Evolutionary conservation across 495 filamentous ascomycete genomes (phyloP), one percentile per base, ranked within the genome.

Genomic region (Penicillium bovifimosum): DNA sequence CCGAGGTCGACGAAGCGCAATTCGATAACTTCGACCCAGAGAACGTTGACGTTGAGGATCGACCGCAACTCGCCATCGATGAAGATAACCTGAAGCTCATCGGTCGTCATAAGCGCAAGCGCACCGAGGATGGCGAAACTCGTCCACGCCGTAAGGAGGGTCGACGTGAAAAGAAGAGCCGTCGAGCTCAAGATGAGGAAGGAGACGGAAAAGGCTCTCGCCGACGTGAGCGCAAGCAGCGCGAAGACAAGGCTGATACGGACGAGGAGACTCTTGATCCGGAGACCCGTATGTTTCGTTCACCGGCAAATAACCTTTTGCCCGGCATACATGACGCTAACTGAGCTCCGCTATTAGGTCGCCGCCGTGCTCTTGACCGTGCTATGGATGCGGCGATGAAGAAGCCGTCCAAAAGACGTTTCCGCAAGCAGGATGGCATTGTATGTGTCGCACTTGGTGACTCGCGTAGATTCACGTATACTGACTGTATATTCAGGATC

Each of bases 1-100:
- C 91, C 9, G 93, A 98, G 66, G 86, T 98, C 59, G 95, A 97
- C 68, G 93, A 97, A 65, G 86, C 86, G 40, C 85, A 95, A 65
- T 96, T 99, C 69, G 85, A 87, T 40, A 84, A 96, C 58, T 96
- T 96, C 69, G 90, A 96, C 61, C 87, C 86, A 0, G 80, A 78
- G 49, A 82, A 83, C 28, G 81, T 91, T 41, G 82, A 82, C 33
- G 78, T 91, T 59, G 86, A 92, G 46, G 88, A 91, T 54, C 81
- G 85, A 29, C 85, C 85, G 9, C 74, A 79, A 27, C 79, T 93
- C 26, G 85, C 87, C 14, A 88, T 97, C 52, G 95, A 97, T 60
- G 89, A 95, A 55, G 87, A 88, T 43, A 90, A 90, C 33, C 78
- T 93, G 49, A 86, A 84, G 17, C 66, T 95, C 5, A 80, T 87